Percentiles rank a stretch among this genome's conserved stretches.
phyloP scores from a whole-genome alignment of 2,329 filamentous ascomycete species.

The Fusarium virguliforme region DNA sequence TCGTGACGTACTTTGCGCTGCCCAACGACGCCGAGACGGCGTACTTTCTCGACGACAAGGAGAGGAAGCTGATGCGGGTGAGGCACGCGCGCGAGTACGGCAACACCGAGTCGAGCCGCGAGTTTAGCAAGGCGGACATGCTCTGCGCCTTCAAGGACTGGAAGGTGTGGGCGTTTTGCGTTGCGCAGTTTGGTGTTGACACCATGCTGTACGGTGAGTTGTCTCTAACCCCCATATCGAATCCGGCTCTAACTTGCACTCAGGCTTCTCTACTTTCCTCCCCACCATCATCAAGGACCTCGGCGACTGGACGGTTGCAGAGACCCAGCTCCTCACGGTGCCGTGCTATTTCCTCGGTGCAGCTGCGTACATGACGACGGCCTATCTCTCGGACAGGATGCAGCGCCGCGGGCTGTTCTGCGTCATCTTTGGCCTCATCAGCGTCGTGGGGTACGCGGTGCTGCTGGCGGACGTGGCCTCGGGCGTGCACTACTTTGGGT shows the following conservation, averaged over 20 bases:
- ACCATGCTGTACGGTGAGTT: constrained; percentile 78
- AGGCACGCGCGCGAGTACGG: constrained; percentile 62
- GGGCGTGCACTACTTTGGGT: constrained; percentile 81
- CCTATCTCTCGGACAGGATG: constrained; percentile 76
- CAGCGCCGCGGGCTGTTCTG: constrained; percentile 78
- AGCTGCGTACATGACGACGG: constrained; percentile 76
- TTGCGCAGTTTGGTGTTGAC: constrained; percentile 80
- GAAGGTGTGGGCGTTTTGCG: constrained; percentile 81
- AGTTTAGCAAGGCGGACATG: constrained; percentile 74
- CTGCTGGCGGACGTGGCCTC: constrained; percentile 73
- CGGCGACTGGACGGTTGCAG: constrained; percentile 73
- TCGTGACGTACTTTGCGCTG: constrained; percentile 55
- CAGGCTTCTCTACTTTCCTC: constrained; percentile 82
- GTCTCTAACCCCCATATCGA: background rate
- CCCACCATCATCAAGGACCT: constrained; percentile 84
- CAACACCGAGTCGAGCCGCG: constrained; percentile 62
- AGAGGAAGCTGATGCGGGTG: constrained; percentile 76
- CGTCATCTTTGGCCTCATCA: constrained; percentile 74
- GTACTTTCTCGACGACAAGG: constrained; percentile 70
- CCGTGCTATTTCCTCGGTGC: constrained; percentile 84
- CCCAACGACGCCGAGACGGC: constrained; percentile 66
- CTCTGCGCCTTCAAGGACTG: constrained; percentile 79
- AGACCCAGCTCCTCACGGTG: constrained; percentile 83
- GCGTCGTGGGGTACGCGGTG: constrained; percentile 78
- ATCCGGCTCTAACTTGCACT: background rate